Percentiles rank a stretch among this genome's conserved stretches.
Conservation (phyloP, 768 basidiomycete genomes). For the Boletus reticulatus region DNA sequence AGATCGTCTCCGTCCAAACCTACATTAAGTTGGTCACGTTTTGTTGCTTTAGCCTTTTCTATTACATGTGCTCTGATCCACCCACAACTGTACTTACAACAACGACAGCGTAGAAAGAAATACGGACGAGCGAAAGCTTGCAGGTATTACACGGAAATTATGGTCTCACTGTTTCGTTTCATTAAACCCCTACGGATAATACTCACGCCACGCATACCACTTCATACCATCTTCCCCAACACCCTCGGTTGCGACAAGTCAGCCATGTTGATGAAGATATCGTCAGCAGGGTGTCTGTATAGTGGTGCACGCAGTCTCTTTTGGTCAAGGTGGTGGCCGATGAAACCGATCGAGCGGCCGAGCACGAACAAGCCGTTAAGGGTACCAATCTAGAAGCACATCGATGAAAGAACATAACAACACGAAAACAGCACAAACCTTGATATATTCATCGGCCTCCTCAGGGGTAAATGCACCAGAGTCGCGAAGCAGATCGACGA, state of each 20-base stretch:
- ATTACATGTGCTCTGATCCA: background rate
- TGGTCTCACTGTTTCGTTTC: constrained; percentile 6
- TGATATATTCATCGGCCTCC: constrained; percentile 97
- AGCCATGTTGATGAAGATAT: constrained; percentile 94
- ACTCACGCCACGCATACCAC: background rate
- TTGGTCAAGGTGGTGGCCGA: constrained; percentile 95
- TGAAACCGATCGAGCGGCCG: constrained; percentile 96
- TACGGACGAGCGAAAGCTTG: background rate
- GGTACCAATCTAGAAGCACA: constrained; percentile 62
- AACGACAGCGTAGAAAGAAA: background rate
- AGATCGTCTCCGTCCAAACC: too few species aligned
- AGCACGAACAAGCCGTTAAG: constrained; percentile 97
- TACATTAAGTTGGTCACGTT: too few species aligned
- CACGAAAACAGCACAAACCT: constrained; percentile 36
- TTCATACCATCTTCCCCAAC: constrained; percentile 42
- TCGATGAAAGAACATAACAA: background rate
- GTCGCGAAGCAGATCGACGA: constrained; percentile 91
- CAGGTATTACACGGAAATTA: constrained; percentile 19
- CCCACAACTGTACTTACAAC: too few species aligned
- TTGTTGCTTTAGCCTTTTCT: background rate
- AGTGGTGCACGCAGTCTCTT: constrained; percentile 90
- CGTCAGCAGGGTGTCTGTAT: constrained; percentile 93
- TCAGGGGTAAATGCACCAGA: constrained; percentile 93
- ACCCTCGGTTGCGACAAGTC: constrained; percentile 82
- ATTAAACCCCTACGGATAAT: background rate